Conservation (phyloP, 2,329 filamentous ascomycete species). For the Aspergillus sojae region DNA sequence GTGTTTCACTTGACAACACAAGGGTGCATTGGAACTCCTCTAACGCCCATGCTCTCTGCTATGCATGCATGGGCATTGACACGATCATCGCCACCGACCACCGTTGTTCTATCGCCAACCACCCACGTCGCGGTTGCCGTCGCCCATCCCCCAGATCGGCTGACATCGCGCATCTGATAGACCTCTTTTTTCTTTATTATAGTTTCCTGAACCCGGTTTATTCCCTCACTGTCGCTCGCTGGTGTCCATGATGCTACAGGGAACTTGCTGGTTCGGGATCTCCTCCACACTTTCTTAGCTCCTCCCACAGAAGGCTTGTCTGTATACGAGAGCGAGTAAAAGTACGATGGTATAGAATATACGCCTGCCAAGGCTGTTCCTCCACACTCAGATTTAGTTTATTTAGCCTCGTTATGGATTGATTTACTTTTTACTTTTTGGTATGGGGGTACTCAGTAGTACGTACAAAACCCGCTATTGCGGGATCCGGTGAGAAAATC, state of each 20-base stretch:
- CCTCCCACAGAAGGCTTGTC: constrained; percentile 24
- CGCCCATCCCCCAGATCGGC: constrained; percentile 10
- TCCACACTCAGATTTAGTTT: constrained; percentile 11
- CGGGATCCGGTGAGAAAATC: constrained; percentile 7
- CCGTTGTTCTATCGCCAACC: not conserved
- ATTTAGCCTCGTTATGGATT: constrained; percentile 11
- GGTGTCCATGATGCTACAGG: constrained; percentile 4
- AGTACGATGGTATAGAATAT: constrained; percentile 4
- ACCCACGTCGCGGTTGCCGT: not conserved
- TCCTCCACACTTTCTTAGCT: constrained; percentile 17
- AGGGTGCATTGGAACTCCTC: not conserved
- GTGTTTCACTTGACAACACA: not conserved
- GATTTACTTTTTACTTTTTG: constrained; percentile 9
- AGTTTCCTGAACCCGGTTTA: not conserved
- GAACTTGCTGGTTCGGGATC: constrained; percentile 10
- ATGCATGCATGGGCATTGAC: not conserved
- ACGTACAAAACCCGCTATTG: not conserved
- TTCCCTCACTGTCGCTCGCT: not conserved
- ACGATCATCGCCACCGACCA: not conserved
- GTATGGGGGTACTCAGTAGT: not conserved
- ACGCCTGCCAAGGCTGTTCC: constrained; percentile 16
- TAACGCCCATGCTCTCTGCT: constrained; percentile 2
- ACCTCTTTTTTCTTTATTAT: not conserved
- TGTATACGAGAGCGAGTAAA: constrained; percentile 11
- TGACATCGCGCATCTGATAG: constrained; percentile 12